Evolutionary conservation across 352 stramenopile genomes (phyloP).

Genomic region (Pythium grandisporangium): DNA sequence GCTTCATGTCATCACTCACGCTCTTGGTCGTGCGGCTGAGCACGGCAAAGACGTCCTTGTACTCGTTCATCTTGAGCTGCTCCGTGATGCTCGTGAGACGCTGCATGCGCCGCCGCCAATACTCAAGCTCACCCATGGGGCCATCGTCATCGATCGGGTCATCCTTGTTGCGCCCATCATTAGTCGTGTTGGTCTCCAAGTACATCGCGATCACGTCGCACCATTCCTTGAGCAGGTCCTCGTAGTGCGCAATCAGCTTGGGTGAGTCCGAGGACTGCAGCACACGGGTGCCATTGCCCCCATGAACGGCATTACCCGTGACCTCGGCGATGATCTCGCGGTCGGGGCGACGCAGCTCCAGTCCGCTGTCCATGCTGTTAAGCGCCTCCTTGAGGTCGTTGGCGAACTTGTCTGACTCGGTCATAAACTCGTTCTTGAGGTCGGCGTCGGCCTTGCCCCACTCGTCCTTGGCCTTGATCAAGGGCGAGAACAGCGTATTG

Average conservation of each 20-base stretch:
- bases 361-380: constrained; percentile 92
- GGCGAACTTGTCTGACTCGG: constrained; percentile 93
- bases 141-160: constrained; percentile 83
- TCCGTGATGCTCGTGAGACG: constrained; percentile 98
- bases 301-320: constrained; percentile 21
- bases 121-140: constrained; percentile 95
- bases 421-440: constrained; percentile 89
- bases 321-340: constrained; percentile 63
- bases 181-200: constrained; percentile 84
- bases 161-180: constrained; percentile 45
- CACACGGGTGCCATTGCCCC: constrained; percentile 25
- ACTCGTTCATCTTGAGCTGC: constrained; percentile 96
- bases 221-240: constrained; percentile 96
- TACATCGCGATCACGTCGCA: constrained; percentile 94
- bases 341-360: constrained; percentile 88
- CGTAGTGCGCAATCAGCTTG: constrained; percentile 90
- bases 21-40: constrained; percentile 83
- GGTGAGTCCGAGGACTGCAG: constrained; percentile 83
- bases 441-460: constrained; percentile 94
- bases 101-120: constrained; percentile 96
- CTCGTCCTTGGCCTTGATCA: constrained; percentile 90
- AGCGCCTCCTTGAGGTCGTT: constrained; percentile 92
- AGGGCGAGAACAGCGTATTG: constrained; percentile 81
- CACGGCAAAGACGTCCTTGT: constrained; percentile 92
- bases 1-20: constrained; percentile 84